Evolutionary conservation across 2,329 filamentous ascomycete species (phyloP).

Genomic region (Cryphonectria radicalis): DNA sequence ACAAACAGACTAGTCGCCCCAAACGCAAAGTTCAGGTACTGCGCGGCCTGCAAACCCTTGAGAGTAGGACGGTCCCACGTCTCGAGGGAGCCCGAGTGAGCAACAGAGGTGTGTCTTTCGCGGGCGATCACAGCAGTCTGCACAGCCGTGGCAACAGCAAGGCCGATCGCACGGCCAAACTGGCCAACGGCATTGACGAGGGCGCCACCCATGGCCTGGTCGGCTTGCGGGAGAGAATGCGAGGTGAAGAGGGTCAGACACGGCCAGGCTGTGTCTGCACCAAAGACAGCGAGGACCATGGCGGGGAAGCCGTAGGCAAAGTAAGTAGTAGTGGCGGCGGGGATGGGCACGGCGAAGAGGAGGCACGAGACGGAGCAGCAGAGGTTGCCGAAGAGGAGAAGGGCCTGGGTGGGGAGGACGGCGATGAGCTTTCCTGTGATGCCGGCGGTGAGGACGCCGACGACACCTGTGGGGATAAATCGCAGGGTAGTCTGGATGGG

Average conservation of each 20-base stretch:
- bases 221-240: slow-evolving; percentile 61
- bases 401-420: slow-evolving; percentile 60
- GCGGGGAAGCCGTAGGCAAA: slow-evolving; percentile 70
- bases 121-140: slow-evolving; percentile 65
- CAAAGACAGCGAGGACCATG: slow-evolving; percentile 68
- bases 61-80: slow-evolving; percentile 53
- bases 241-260: slow-evolving; percentile 69
- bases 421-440: slow-evolving; percentile 60
- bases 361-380: slow-evolving; percentile 59
- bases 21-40: slow-evolving; percentile 58
- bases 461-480: slow-evolving; percentile 68
- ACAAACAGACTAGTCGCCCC: slow-evolving; percentile 48
- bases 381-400: slow-evolving; percentile 62
- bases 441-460: slow-evolving; percentile 61
- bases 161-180: slow-evolving; percentile 66
- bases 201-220: slow-evolving; percentile 70
- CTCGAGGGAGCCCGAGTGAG: slow-evolving; percentile 47
- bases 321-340: slow-evolving; percentile 60
- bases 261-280: slow-evolving; percentile 70
- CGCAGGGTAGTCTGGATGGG: slow-evolving; percentile 70
- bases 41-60: slow-evolving; percentile 52
- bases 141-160: slow-evolving; percentile 67
- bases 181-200: slow-evolving; percentile 70
- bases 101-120: slow-evolving; percentile 48
- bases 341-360: slow-evolving; percentile 67